phyloP scores from a whole-genome alignment of 2,329 filamentous ascomycete species.

The Cladosporium sp. region DNA sequence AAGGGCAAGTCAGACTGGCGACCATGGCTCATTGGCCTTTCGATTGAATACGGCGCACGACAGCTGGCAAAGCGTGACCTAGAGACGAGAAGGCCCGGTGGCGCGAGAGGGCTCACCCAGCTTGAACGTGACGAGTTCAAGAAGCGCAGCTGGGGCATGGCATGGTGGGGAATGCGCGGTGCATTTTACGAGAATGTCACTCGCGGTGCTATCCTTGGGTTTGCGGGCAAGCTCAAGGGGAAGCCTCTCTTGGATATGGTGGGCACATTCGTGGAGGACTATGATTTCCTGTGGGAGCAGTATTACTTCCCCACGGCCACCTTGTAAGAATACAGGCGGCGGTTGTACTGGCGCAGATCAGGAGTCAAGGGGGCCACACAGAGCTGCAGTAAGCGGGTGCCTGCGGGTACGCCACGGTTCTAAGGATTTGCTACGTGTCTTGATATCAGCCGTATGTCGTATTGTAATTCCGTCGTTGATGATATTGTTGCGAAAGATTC shows the following conservation, averaged over 20 bases:
- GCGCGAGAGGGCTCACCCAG: constrained; percentile 70
- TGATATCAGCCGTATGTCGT: constrained; percentile 5
- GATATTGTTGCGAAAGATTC: too few species aligned
- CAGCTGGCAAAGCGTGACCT: constrained; percentile 70
- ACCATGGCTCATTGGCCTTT: constrained; percentile 83
- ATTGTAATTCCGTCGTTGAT: neutral
- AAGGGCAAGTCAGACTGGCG: constrained; percentile 78
- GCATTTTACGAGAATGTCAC: constrained; percentile 93
- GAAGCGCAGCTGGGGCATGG: constrained; percentile 82
- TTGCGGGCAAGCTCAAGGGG: constrained; percentile 65
- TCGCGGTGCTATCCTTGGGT: constrained; percentile 59
- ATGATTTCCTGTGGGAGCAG: constrained; percentile 96
- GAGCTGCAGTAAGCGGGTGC: constrained; percentile 9
- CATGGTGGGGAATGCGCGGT: constrained; percentile 96
- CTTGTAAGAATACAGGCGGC: constrained; percentile 31
- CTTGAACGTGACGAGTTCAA: constrained; percentile 86
- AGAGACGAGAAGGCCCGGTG: constrained; percentile 59
- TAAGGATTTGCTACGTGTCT: constrained; percentile 5
- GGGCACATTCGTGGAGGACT: constrained; percentile 85
- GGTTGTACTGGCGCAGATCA: constrained; percentile 1
- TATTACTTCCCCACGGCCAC: constrained; percentile 81
- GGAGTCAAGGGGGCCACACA: constrained; percentile 5
- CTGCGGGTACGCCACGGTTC: constrained; percentile 2
- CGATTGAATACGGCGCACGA: constrained; percentile 81
- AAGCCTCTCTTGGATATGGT: constrained; percentile 76